Conservation (phyloP, 345 rosid species). For the Psidium guajava region DNA sequence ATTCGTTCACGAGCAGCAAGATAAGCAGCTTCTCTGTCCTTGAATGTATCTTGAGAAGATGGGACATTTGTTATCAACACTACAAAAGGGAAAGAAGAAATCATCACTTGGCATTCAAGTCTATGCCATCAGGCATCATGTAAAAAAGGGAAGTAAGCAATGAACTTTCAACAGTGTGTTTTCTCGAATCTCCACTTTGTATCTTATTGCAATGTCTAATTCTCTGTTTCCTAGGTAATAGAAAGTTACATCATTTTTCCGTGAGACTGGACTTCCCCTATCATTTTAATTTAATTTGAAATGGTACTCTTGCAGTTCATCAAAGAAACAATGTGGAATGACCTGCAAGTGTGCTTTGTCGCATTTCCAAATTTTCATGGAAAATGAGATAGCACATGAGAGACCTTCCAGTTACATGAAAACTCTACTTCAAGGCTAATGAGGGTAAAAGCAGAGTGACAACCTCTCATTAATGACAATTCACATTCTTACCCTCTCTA, state of each 20-base stretch:
- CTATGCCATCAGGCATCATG: background rate
- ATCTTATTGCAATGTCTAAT: background rate
- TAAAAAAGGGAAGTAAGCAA: background rate
- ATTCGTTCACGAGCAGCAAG: conserved; percentile 55
- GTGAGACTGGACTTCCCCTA: background rate
- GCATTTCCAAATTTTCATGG: background rate
- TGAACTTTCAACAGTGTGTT: background rate
- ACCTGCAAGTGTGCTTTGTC: background rate
- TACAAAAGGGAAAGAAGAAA: conserved; percentile 7
- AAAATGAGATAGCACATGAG: background rate
- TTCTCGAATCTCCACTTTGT: background rate
- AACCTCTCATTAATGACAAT: background rate
- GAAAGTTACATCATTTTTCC: background rate
- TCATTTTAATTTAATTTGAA: background rate
- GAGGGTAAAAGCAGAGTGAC: background rate
- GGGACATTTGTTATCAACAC: conserved; percentile 18
- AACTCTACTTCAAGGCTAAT: background rate
- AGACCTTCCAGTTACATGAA: background rate
- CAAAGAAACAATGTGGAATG: background rate
- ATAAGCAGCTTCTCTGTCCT: conserved; percentile 62
- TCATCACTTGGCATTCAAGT: background rate
- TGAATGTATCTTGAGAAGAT: conserved; percentile 16
- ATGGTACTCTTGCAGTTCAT: background rate
- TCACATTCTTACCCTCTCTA: background rate
- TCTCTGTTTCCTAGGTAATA: background rate